These are phyloP conservation scores for Neurospora sp. DNA, from an alignment of 495 filamentous ascomycete species.

Conservation along the genomic window DNA sequence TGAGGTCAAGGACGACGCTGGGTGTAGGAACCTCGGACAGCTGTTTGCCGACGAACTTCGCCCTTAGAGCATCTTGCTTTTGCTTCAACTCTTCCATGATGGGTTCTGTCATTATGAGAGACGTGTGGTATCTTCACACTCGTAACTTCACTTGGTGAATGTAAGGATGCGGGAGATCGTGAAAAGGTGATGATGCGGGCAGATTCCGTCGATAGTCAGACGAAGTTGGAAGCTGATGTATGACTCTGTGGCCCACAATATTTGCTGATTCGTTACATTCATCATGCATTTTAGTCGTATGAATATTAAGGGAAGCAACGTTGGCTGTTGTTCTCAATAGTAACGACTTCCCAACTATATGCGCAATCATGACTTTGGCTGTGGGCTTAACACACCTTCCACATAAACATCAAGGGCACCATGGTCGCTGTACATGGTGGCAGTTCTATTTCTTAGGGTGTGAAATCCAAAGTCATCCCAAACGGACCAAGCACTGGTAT, in stretches of 20 bases:
- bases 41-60: slow-evolving; percentile 50
- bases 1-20: slow-evolving; percentile 57
- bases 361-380: background rate
- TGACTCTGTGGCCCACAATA: background rate
- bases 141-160: background rate
- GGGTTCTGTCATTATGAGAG: background rate
- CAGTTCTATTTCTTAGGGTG: background rate
- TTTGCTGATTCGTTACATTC: background rate
- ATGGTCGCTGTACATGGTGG: background rate
- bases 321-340: background rate
- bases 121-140: background rate
- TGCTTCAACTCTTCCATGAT: background rate
- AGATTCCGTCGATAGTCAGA: background rate
- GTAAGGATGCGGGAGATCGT: background rate
- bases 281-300: background rate
- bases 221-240: background rate
- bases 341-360: background rate
- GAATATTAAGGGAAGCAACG: background rate
- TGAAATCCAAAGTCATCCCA: background rate
- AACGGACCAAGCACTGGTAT: background rate
- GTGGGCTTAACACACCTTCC: background rate
- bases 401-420: background rate
- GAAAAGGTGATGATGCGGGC: background rate
- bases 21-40: slow-evolving; percentile 56
- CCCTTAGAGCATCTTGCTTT: slow-evolving; percentile 30